Evolutionary conservation across 140 eudicot species (phyloP), one percentile per base, ranked within the genome.

Genomic region (Senecio squalidus): DNA sequence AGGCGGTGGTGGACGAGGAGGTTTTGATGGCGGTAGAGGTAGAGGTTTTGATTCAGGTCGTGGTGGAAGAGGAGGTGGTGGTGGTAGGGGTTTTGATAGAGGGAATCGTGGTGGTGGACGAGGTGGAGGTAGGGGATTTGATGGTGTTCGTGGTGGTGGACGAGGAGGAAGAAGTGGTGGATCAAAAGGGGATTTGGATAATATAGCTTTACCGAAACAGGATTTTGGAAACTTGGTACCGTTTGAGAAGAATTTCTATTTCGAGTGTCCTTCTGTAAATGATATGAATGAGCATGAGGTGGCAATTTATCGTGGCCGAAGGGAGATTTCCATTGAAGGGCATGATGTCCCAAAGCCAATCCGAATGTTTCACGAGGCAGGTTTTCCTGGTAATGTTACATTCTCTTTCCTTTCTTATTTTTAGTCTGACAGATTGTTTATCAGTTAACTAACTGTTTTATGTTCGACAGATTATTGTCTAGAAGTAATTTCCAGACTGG

Each of bases 261-360:
- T 77, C 6, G 96, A 92, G 79, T 74, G 71, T 64, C 82, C 74
- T 1, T 63, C 92, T 18, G 95, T 92, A 41, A 69, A 78, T 17
- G 84, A 82, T 52, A 84, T 92, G 96, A 74, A 67, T 31, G 96
- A 87, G 6, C 96, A 87, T 18, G 98, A 92, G 46, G 93, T 82
- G 24, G 72, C 66, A 21, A 45, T 72, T 50, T 92, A 84, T 60
- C 95, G 98, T 31, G 80, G 75, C 13, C 60, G 75, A 17, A 80
- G 96, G 22, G 96, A 92, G 34, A 92, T 92, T 38, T 84, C 98
- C 0, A 83, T 92, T 62, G 92, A 92, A 60, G 98, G 98, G 9
- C 71, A 44, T 29, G 96, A 92, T 58, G 83, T 87, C 23, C 98
- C 98, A 4, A 88, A 69, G 71, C 98, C 98, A 20, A 62, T 92